Evolutionary conservation across 2,329 filamentous ascomycete species (phyloP).

Genomic region (Paraphaeosphaeria minitans): DNA sequence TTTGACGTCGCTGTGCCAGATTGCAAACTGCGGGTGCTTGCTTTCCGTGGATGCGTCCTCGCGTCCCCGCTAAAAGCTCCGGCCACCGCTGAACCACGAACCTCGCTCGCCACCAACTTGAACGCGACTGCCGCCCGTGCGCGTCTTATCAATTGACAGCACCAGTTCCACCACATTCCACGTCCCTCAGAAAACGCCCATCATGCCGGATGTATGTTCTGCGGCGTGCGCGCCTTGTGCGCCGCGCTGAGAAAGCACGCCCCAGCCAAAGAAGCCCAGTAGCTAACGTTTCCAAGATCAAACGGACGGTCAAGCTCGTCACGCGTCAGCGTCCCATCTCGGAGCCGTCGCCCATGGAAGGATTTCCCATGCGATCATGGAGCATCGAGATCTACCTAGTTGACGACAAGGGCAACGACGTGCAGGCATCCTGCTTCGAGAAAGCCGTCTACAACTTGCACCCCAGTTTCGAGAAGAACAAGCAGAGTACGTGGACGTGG

Average conservation of each 20-base stretch:
- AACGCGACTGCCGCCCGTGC: conserved; percentile 15
- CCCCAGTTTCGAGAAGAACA: conserved; percentile 86
- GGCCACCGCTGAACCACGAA: conserved; percentile 19
- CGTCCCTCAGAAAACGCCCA: not conserved
- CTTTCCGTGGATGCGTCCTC: conserved; percentile 1
- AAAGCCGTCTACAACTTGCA: conserved; percentile 94
- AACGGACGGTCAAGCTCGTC: conserved; percentile 89
- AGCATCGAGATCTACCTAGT: conserved; percentile 83
- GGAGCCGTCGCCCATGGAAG: conserved; percentile 80
- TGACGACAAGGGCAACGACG: conserved; percentile 83
- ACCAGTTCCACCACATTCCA: not conserved
- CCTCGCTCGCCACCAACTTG: conserved; percentile 4
- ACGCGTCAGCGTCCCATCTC: conserved; percentile 88
- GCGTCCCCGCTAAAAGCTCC: conserved; percentile 20
- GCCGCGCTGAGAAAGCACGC: not conserved
- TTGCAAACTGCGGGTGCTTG: conserved; percentile 9
- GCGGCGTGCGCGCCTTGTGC: not conserved
- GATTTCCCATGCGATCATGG: conserved; percentile 93
- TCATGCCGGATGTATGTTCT: conserved; percentile 2
- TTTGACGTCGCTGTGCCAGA: not conserved
- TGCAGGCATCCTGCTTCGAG: conserved; percentile 83
- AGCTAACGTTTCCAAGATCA: conserved; percentile 58
- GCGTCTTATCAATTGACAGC: conserved; percentile 14
- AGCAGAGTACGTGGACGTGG: conserved; percentile 67
- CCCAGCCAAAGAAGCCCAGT: not conserved